Evolutionary conservation across 2,329 filamentous ascomycete genomes (phyloP), one percentile per base, ranked within the genome.

Genomic region (Cladophialophora exuberans): DNA sequence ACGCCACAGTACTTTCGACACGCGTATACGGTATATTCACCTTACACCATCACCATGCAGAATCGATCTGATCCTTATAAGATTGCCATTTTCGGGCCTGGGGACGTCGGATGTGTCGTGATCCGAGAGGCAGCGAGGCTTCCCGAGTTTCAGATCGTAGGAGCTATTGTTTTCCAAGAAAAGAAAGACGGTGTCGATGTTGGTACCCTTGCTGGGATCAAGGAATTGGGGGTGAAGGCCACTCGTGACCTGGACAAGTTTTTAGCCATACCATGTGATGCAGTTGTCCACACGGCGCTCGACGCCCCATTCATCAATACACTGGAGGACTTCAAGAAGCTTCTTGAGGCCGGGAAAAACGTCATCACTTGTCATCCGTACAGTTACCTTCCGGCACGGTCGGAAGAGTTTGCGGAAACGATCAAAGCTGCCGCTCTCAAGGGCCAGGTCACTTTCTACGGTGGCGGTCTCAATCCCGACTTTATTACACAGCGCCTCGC

Each of bases 51-150:
- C n/a, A 36, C 33, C 33, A 36, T 36, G 33, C 33, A n/a, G 33
- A 36, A 36, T 36, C 33, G 33, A 36, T 36, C 33, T 36, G 33
- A 36, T 36, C 33, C 33, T 36, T 36, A 36, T 9, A 36, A 36
- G 33, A 36, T 36, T 36, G 33, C 33, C 33, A 36, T 36, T 36
- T 36, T 36, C 13, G 33, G 33, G 5, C 33, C 33, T 36, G 33
- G 33, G 33, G 33, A 36, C 33, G 33, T 78, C n/a, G 39, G 39
- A 43, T 43, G 39, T 43, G 39, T 43, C 39, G 39, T 43, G 39
- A 43, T 43, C 23, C 39, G 39, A 43, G 39, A 43, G 39, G 39
- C 39, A 43, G 39, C 39, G 39, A 43, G 39, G 39, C 39, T 43
- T 43, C 39, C 39, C 39, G 23, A 43, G 39, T 43, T 43, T 43